Evolutionary conservation across 306 rosid species (phyloP).

Genomic region (Dryas octopetala): DNA sequence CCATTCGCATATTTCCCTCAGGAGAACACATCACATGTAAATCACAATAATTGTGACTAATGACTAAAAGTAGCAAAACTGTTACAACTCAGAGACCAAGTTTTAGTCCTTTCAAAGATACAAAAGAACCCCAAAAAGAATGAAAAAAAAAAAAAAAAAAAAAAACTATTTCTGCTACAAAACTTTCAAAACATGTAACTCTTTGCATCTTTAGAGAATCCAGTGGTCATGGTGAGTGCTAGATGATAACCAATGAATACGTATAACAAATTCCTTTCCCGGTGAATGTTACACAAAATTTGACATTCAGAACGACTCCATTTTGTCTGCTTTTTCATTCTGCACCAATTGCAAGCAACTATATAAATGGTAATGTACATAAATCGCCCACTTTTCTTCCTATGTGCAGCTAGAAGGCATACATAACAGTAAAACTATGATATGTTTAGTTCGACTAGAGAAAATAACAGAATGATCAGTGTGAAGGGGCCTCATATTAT

Average conservation of each 20-base stretch:
- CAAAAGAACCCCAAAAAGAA: not conserved
- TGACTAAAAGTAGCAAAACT: not conserved
- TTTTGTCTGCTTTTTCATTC: not conserved
- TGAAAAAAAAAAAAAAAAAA: slow-evolving; percentile 24
- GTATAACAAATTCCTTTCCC: slow-evolving; percentile 14
- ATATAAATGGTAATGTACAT: too few species aligned
- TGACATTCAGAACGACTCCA: not conserved
- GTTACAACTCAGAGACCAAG: slow-evolving; percentile 34
- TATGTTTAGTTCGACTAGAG: too few species aligned
- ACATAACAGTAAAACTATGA: too few species aligned
- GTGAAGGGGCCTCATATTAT: too few species aligned
- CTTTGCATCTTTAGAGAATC: slow-evolving; percentile 27
- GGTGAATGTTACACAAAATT: not conserved
- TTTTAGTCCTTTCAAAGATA: slow-evolving; percentile 18
- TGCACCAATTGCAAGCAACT: too few species aligned
- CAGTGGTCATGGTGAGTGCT: slow-evolving; percentile 17
- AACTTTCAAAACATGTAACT: slow-evolving; percentile 19
- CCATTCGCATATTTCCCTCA: too few species aligned
- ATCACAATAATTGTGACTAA: too few species aligned
- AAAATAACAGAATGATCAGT: too few species aligned
- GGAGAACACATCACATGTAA: too few species aligned
- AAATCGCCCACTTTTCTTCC: too few species aligned
- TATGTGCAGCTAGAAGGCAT: too few species aligned
- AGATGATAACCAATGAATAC: slow-evolving; percentile 22
- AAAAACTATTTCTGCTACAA: slow-evolving; percentile 10